Percentiles rank a stretch among this genome's conserved stretches.
Evolutionary conservation across 2,329 filamentous ascomycete species (phyloP).

Genomic region (Didymella arachidicola): DNA sequence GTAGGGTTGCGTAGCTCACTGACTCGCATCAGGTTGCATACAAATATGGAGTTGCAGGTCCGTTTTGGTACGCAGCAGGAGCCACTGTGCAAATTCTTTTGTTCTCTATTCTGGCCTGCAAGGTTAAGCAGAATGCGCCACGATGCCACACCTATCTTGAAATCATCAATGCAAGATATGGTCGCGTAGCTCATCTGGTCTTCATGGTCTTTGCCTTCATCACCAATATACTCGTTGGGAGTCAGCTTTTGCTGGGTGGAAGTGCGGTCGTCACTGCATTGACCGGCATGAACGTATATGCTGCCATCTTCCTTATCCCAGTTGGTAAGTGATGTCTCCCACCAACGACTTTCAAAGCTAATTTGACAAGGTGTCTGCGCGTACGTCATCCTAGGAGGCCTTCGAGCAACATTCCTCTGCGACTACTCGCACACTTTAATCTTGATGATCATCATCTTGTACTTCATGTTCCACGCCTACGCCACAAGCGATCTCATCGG

Average conservation of each 20-base stretch:
- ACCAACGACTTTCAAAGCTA: too few species aligned
- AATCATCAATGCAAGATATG: conserved; percentile 53
- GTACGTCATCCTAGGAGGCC: conserved; percentile 47
- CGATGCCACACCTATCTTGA: conserved; percentile 54
- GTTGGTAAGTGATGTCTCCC: conserved; percentile 34
- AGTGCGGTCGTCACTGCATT: conserved; percentile 54
- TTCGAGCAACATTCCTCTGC: conserved; percentile 55
- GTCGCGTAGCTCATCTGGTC: conserved; percentile 48
- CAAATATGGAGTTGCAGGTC: conserved; percentile 41
- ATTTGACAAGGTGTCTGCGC: conserved; percentile 42
- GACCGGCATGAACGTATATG: conserved; percentile 56
- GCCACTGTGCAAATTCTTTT: conserved; percentile 56
- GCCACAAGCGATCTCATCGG: conserved; percentile 51
- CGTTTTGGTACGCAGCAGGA: conserved; percentile 54
- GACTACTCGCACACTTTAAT: conserved; percentile 53
- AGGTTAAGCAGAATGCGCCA: conserved; percentile 54
- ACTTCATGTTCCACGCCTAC: conserved; percentile 55
- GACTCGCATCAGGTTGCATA: conserved; percentile 29
- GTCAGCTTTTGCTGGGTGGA: conserved; percentile 54
- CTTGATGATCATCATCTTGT: conserved; percentile 55
- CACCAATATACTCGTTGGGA: conserved; percentile 56
- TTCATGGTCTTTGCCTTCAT: conserved; percentile 54
- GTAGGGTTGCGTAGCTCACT: neutral
- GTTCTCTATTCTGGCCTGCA: conserved; percentile 55
- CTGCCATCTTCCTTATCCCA: conserved; percentile 55